These are phyloP conservation scores for Escallonia herrerae DNA, from an alignment of 129 eudicot genomes.

Conservation along the genomic window DNA sequence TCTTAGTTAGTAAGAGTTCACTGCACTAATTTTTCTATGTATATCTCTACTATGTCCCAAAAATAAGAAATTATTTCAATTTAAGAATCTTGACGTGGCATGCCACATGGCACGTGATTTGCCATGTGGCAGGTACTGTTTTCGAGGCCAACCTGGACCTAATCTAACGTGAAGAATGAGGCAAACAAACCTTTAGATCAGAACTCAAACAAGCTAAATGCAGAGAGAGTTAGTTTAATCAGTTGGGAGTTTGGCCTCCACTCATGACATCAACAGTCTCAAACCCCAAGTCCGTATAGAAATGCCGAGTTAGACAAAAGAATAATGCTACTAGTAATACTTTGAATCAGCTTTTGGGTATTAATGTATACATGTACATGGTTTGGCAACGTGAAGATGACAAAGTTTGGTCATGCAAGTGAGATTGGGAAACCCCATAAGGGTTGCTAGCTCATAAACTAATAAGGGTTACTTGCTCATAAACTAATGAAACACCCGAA, in stretches of 20 bases:
- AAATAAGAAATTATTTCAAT: not conserved
- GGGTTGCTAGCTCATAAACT: too few species aligned
- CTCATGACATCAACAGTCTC: constrained; percentile 26
- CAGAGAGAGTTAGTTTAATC: not conserved
- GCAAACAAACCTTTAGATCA: constrained; percentile 15
- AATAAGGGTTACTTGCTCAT: not conserved
- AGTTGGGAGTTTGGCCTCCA: constrained; percentile 19
- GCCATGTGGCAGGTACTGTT: constrained; percentile 14
- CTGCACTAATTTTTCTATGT: too few species aligned
- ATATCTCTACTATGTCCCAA: not conserved
- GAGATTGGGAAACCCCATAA: constrained; percentile 16
- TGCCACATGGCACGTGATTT: constrained; percentile 31
- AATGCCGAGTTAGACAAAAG: constrained; percentile 12
- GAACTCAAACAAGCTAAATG: constrained; percentile 16
- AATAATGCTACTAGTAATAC: not conserved
- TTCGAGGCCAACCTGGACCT: constrained; percentile 23
- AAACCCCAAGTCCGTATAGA: constrained; percentile 2
- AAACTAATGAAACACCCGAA: constrained; percentile 4
- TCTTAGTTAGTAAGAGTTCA: too few species aligned
- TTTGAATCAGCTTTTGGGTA: not conserved
- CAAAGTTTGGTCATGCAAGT: constrained; percentile 28
- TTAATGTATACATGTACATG: too few species aligned
- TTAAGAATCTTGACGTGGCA: not conserved
- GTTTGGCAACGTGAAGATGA: constrained; percentile 33
- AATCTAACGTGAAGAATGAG: constrained; percentile 29